A percentile compares a stretch with the other conserved stretches of the same genome.
phyloP scores from a whole-genome alignment of 768 basidiomycete genomes.

The Rubroboletus satanas region DNA sequence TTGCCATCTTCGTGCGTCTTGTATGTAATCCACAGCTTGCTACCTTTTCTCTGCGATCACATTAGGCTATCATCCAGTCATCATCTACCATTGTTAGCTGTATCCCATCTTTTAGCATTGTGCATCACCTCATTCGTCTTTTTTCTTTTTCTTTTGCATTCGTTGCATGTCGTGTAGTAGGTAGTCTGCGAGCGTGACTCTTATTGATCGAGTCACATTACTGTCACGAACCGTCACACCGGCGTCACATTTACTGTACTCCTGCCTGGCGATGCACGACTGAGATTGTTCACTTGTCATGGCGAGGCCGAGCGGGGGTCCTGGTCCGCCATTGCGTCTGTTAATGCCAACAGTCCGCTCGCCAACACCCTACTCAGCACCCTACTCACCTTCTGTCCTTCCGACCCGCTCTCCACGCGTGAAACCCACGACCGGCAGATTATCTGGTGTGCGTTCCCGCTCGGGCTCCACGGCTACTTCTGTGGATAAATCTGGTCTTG shows the following conservation, averaged over 20 bases:
- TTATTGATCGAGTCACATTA: conserved; percentile 4
- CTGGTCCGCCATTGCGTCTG: conserved; percentile 16
- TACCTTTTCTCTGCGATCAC: conserved; percentile 4
- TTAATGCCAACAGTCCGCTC: conserved; percentile 35
- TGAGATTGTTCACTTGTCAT: conserved; percentile 6
- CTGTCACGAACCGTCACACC: conserved; percentile 12
- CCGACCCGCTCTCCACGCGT: conserved; percentile 24
- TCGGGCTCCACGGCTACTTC: conserved; percentile 30
- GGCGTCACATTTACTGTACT: conserved; percentile 6
- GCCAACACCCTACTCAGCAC: conserved; percentile 5
- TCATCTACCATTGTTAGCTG: conserved; percentile 11
- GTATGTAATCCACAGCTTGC: conserved; percentile 11
- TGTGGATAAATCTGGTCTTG: conserved; percentile 12
- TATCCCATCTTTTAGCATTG: conserved; percentile 16
- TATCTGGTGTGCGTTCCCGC: conserved; percentile 31
- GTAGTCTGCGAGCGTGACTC: conserved; percentile 2
- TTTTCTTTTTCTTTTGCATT: background rate
- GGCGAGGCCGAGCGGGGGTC: conserved; percentile 12
- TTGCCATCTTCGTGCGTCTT: conserved; percentile 1
- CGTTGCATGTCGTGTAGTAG: background rate
- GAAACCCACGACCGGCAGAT: conserved; percentile 23
- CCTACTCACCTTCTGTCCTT: conserved; percentile 11
- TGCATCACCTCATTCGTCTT: conserved; percentile 12
- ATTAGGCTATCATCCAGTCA: conserved; percentile 3
- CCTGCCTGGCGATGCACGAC: background rate